Base-by-base conservation (phyloP, 108 stramenopile genomes). In the Bacterosira constricta region DNA sequence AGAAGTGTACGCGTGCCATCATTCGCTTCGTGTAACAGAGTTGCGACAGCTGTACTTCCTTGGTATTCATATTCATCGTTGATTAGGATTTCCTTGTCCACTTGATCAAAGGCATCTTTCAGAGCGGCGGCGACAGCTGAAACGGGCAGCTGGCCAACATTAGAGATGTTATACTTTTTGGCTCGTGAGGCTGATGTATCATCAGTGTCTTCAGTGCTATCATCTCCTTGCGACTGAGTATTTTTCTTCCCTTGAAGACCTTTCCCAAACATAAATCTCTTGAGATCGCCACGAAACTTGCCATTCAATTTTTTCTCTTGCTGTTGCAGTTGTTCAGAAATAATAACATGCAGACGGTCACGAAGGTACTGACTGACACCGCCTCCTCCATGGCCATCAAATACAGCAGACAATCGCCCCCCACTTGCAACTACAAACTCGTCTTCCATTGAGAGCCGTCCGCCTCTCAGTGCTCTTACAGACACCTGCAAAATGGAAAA, bases 301-400 rank as follows among this genome's bases (percentile, higher is more conserved):
- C 53, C 42, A 10, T 12, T 65, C 34, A 55, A 27, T 20, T 53
- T 50, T 17, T 52, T 66, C 25, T 63, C 52, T 69, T 80, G 79
- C 13, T 69, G 61, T 21, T 71, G 41, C 31, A 88, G 69, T 38
- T 85, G 73, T 42, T 83, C 69, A 26, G 57, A 65, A 38, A 86
- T 71, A 30, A 84, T 65, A 8, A 77, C 63, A 46, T 85, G 83
- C 15, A 98, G 53, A 53, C 86, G 82, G 56, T 94, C 83, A 25
- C 85, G 82, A 8, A 91, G 80, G 65, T 88, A 90, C 30, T 64
- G 80, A 39, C 90, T 87, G 8, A 98, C 96, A 44, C 82, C 89
- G 54, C 77, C 82, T 20, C 96, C 95, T 8, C 98, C 98, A 77
- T 99, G 98, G 2, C 98, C 98, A 72, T 99, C 98, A 73, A 97